These are phyloP conservation scores for Aureobasidium sp. DNA, from an alignment of 2,329 filamentous ascomycete genomes.

Conservation along the genomic window DNA sequence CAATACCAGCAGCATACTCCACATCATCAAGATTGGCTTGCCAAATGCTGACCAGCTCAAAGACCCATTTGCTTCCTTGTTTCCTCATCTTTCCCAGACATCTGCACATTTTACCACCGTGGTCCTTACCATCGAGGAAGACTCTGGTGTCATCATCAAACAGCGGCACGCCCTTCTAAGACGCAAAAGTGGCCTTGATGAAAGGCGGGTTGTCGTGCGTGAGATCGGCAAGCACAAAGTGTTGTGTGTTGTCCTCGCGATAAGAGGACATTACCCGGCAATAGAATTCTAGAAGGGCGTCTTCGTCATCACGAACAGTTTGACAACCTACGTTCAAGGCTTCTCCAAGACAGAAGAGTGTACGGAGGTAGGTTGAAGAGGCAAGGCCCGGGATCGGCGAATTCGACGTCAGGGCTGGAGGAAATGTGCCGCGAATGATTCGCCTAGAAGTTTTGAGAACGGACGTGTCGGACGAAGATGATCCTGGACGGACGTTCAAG, in stretches of 20 bases:
- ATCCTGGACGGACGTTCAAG: background rate
- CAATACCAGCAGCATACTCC: conserved; percentile 43
- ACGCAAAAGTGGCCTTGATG: conserved; percentile 40
- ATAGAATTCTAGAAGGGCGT: conserved; percentile 54
- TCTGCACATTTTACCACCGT: conserved; percentile 36
- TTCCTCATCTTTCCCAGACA: conserved; percentile 44
- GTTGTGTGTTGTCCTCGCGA: conserved; percentile 50
- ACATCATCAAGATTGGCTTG: conserved; percentile 49
- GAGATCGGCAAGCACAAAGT: conserved; percentile 58
- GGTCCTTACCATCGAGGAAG: conserved; percentile 32
- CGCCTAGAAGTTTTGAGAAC: conserved; percentile 25
- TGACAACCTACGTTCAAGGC: conserved; percentile 46
- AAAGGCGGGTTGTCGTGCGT: conserved; percentile 54
- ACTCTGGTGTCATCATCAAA: conserved; percentile 39
- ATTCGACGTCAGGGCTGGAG: conserved; percentile 42
- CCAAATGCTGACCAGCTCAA: conserved; percentile 46
- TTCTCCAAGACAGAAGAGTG: conserved; percentile 59
- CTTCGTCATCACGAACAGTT: conserved; percentile 42
- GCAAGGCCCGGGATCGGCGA: conserved; percentile 50
- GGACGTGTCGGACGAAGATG: background rate
- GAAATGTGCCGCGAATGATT: conserved; percentile 49
- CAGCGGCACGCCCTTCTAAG: conserved; percentile 40
- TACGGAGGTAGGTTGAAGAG: conserved; percentile 43
- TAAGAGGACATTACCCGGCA: conserved; percentile 53
- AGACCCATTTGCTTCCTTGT: conserved; percentile 35